Base-by-base conservation (phyloP, 1,284 basidiomycete genomes). In the Cutaneotrichosporon dermatis region DNA sequence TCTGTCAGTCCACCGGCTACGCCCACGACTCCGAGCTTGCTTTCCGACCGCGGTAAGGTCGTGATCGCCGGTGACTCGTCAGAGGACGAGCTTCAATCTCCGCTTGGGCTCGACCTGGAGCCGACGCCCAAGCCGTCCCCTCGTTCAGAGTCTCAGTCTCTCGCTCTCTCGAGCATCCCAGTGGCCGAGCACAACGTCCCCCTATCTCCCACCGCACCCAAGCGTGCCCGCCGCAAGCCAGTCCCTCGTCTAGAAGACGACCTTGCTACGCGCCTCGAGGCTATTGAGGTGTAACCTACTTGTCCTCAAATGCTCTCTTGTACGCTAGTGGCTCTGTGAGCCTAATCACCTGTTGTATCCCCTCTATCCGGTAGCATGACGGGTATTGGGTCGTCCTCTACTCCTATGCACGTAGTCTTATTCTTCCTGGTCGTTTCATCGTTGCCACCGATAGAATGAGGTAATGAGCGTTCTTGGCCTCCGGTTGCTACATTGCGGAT, bases 271-370 rank as follows among this genome's bases (percentile, higher is more conserved):
- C 52, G 52, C 43, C 55, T 62, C 45, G 58, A 57, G 48, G 40
- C 15, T 3, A 16, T 57, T 44, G 44, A 54, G 55, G 40, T 34
- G 10, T 53, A 54, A 59, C 88, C 81, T 25, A 25, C 25, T 25
- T 25, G 74, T 76, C 86, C 66, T 80, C 82, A 35, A 69, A 84
- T 25, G 25, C 12, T 80, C 84, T 35, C 79, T 83, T 25, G 69
- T 88, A 13, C 63, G 65, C 16, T 72, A 69, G 79, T 9, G 25
- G 83, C 41, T 79, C 82, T 52, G 88, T 80, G 45, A 75, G 73
- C 63, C 90, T 86, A 90, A 90, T 68, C 90, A 92, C n/a, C 85
- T 95, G 50, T 51, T 51, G 50, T 51, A 51, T 13, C 15, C 13
- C 9, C 37, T 40, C 39, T 40, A 51, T 41, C 16, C 34, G 25